These are phyloP conservation scores for Cyberlindnera saturnus DNA, from an alignment of 805 yeast species.

Conservation along the genomic window DNA sequence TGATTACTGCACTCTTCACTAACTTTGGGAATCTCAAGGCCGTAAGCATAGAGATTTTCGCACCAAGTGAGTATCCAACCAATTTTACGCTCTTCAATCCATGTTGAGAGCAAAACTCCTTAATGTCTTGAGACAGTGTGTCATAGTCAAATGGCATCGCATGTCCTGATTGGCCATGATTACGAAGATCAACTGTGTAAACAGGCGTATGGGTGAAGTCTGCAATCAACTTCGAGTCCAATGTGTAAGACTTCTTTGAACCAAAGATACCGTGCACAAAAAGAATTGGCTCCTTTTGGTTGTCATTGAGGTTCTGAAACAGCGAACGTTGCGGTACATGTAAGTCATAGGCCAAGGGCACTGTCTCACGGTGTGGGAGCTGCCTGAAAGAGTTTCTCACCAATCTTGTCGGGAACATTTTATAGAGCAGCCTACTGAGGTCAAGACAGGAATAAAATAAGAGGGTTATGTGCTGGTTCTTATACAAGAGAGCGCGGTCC, in stretches of 20 bases:
- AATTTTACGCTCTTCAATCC: conserved; percentile 25
- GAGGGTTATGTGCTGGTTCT: no score
- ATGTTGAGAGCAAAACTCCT: conserved; percentile 28
- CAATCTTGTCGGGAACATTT: conserved; percentile 20
- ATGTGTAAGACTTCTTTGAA: conserved; percentile 34
- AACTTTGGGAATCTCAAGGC: conserved; percentile 34
- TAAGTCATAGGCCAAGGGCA: conserved; percentile 25
- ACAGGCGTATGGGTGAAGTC: conserved; percentile 29
- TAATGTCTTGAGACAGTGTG: conserved; percentile 38
- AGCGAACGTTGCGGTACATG: conserved; percentile 22
- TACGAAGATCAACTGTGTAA: conserved; percentile 41
- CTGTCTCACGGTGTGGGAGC: conserved; percentile 53
- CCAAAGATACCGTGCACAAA: conserved; percentile 49
- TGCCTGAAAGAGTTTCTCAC: conserved; percentile 66
- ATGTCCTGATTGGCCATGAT: conserved; percentile 43
- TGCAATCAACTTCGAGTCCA: conserved; percentile 33
- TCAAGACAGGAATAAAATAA: background rate
- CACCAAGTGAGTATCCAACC: conserved; percentile 49
- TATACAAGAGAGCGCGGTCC: no score
- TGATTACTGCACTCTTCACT: conserved; percentile 35
- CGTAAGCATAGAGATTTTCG: conserved; percentile 44
- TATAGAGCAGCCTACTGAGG: no score
- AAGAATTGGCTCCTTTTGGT: conserved; percentile 29
- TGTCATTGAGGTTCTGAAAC: conserved; percentile 17
- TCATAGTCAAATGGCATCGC: conserved; percentile 38